Base-by-base conservation (phyloP, 2,329 filamentous ascomycete species). In the Exophiala sideris region DNA sequence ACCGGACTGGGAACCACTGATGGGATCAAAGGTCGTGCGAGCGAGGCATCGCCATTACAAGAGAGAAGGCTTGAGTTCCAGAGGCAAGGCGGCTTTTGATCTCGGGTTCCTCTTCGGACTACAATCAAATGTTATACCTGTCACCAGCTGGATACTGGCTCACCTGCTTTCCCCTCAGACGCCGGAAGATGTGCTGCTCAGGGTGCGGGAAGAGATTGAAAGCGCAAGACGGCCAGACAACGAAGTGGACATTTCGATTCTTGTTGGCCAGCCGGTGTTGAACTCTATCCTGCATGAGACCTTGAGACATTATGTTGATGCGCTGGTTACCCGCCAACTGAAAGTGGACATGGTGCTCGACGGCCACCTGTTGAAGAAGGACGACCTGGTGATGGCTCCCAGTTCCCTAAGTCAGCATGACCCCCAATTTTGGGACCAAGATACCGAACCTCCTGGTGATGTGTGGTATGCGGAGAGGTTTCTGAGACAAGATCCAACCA, bases 261-360 rank as follows among this genome's bases (percentile, higher is more conserved):
- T 73, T 16, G 62, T 60, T 5, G 65, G 67, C 8, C 74, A 72
- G 47, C 72, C 72, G 3, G 57, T 71, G 4, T 67, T 76, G 10
- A 68, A 73, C 45, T 71, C 71, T 1, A 65, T 70, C 2, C 73
- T 74, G 39, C 57, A 73, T 4, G 74, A 77, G 56, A 74, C 72
- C 0, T 42, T 75, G 44, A 64, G 74, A 9, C 46, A 75, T 0
- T 74, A 76, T 24, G 68, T 71, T 12, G 66, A 67, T 11, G 60
- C 64, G 2, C 71, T 58, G 10, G 44, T 58, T 12, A 52, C 56
- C 20, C 56, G 61, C 32, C 34, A 53, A n/a, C 35, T 59, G 5
- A 38, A 50, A 9, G 33, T 18, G 9, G 52, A 61, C 36, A 44
- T 61, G 36, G 50, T 44, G 4, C 16, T 61, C 8, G 56, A 47